A percentile compares a stretch with the other conserved stretches of the same genome.
These are phyloP conservation scores for Senna siamea DNA, from an alignment of 306 rosid species.

Conservation along the genomic window DNA sequence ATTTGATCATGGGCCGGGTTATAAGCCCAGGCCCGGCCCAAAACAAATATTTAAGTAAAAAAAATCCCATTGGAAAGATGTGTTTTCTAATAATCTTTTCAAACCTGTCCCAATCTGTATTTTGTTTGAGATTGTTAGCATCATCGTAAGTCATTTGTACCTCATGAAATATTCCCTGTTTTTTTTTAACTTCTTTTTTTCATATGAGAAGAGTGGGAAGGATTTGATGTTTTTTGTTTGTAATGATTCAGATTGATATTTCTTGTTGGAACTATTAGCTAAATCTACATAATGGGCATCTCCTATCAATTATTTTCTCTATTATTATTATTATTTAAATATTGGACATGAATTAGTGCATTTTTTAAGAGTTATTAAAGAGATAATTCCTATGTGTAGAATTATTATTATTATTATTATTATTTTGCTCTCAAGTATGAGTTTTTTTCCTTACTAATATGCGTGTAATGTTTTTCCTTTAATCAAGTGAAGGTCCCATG, in stretches of 20 bases:
- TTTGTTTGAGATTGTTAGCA: conserved; percentile 20
- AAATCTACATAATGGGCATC: conserved; percentile 10
- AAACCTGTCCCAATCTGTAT: conserved; percentile 31
- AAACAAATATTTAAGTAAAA: background rate
- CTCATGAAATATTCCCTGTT: conserved; percentile 18
- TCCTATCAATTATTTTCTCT: background rate
- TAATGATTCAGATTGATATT: conserved; percentile 25
- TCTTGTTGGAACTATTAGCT: conserved; percentile 22
- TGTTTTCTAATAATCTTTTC: conserved; percentile 2
- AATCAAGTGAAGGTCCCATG: conserved; percentile 14
- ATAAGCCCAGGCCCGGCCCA: background rate
- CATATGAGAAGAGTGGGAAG: background rate
- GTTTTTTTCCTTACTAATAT: no score
- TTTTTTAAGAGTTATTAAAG: background rate
- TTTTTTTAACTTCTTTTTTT: conserved; percentile 26
- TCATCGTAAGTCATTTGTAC: conserved; percentile 17
- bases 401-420: no score
- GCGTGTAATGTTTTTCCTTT: background rate
- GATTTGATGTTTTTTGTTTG: conserved; percentile 24
- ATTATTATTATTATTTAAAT: no score
- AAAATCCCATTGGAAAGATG: background rate
- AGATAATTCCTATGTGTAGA: no score
- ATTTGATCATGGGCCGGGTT: no score
- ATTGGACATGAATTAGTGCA: background rate
- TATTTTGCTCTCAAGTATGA: no score